Base-by-base conservation (phyloP, 371 early-diverging fungal genomes). In the Zopfochytrium polystomum region DNA sequence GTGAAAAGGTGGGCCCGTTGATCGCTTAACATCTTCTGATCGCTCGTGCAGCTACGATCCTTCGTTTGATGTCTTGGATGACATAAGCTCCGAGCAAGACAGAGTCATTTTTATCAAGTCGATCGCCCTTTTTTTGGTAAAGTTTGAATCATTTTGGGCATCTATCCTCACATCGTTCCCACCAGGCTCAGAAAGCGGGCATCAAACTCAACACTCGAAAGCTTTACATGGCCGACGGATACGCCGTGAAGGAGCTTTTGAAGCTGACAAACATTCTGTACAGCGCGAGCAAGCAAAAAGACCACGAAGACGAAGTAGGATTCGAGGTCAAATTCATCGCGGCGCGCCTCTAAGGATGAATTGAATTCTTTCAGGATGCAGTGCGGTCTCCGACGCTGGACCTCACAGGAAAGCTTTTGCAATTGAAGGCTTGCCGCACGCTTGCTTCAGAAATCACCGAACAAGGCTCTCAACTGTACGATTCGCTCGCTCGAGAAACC, bases 201-300 rank as follows among this genome's bases (percentile, higher is more conserved):
- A 63, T 78, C 22, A 59, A 67, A 52, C 53, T 80, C 35, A 80
- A 80, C 65, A 71, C 76, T 1, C 65, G 72, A 25, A 75, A 72
- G 53, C 60, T 80, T n/a, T 80, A 80, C 65, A 67, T 62, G 63
- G 78, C 79, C 4, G 80, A 80, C 52, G 77, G 76, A 3, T 63
- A 68, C 43, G 77, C 78, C 3, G 79, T 80, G 32, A 58, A 66
- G 33, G 80, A 80, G 35, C 60, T 80, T 25, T 32, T 67, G 45
- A 78, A 78, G 58, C 61, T 80, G 9, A 71, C 66, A 15, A 55
- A 62, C 50, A 44, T 76, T 1, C 55, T 80, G 33, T 64, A 75
- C 31, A 65, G 67, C 27, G 78, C 80, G 3, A 60, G 27, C 27
- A 15, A 29, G 15, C 50, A 51, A 22, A 30, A 55, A 2, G n/a